Evolutionary conservation across 495 filamentous ascomycete species (phyloP).

Genomic region (Echria macrotheca): DNA sequence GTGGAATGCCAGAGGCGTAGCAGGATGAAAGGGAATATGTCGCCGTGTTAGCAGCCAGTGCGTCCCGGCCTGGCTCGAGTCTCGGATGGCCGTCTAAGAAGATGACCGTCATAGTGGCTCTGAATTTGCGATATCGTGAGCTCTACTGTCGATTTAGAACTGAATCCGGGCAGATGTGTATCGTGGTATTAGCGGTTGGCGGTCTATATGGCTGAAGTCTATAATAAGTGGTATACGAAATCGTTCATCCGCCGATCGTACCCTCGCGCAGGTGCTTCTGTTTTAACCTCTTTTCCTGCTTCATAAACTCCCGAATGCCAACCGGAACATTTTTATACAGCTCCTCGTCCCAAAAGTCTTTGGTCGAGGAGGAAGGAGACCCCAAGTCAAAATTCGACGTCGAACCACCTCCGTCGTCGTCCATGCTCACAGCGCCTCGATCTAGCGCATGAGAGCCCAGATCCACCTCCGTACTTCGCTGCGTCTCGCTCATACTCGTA

Average conservation of each 20-base stretch:
- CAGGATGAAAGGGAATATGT: no score
- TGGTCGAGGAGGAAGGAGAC: slow-evolving; percentile 18
- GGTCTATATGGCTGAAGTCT: no score
- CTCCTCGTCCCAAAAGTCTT: slow-evolving; percentile 50
- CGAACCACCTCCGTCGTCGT: slow-evolving; percentile 76
- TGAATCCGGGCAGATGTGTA: no score
- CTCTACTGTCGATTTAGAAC: no score
- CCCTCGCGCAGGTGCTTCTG: slow-evolving; percentile 55
- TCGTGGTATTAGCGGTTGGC: no score
- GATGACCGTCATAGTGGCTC: no score
- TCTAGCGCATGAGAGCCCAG: slow-evolving; percentile 11
- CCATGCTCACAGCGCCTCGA: slow-evolving; percentile 52
- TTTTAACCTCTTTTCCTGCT: slow-evolving; percentile 86
- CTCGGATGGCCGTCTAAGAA: no score
- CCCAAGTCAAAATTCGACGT: slow-evolving; percentile 59
- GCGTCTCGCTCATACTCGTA: slow-evolving; percentile 13
- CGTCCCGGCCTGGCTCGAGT: no score
- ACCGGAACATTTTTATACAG: slow-evolving; percentile 81
- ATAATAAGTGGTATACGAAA: background rate
- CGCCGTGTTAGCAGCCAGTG: no score
- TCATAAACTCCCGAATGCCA: slow-evolving; percentile 96
- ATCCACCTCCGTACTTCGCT: slow-evolving; percentile 1
- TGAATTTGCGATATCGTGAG: no score
- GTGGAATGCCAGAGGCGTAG: no score
- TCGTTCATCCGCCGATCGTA: slow-evolving; percentile 31